Percentiles rank a stretch among this genome's conserved stretches.
Conservation (phyloP, 2,329 filamentous ascomycete species). For the Sporothrix mexicana region DNA sequence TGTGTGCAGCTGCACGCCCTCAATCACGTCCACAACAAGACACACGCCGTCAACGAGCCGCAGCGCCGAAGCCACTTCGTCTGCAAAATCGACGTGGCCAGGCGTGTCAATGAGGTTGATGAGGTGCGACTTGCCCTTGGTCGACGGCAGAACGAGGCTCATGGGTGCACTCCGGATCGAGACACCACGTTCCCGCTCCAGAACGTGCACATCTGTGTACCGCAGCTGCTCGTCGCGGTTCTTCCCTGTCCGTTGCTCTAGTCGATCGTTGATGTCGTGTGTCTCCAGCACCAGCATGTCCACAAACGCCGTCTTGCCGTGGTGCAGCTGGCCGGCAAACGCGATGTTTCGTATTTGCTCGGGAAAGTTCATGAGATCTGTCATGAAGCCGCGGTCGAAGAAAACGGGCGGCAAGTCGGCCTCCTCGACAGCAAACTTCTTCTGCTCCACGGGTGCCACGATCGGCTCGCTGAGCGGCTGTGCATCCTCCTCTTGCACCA, state of each 20-base stretch:
- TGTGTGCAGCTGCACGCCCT: conserved; percentile 98
- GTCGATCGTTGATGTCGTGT: conserved; percentile 78
- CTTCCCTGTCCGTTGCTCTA: conserved; percentile 81
- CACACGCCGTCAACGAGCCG: conserved; percentile 91
- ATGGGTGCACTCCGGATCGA: conserved; percentile 94
- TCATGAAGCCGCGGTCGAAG: conserved; percentile 90
- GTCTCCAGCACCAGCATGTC: conserved; percentile 98
- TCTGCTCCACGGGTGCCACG: conserved; percentile 88
- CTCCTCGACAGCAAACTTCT: conserved; percentile 96
- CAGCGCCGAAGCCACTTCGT: conserved; percentile 89
- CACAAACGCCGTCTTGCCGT: conserved; percentile 98
- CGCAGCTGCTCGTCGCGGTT: conserved; percentile 87
- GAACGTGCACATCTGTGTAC: conserved; percentile 89
- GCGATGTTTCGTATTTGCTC: conserved; percentile 94
- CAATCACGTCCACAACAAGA: conserved; percentile 92
- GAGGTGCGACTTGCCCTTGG: conserved; percentile 91
- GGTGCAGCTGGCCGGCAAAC: conserved; percentile 89
- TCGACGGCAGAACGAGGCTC: conserved; percentile 86
- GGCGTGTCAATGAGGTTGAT: conserved; percentile 96
- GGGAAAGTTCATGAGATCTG: conserved; percentile 93
- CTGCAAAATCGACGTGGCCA: conserved; percentile 97
- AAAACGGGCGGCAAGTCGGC: conserved; percentile 85
- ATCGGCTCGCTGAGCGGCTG: conserved; percentile 92
- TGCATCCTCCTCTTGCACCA: conserved; percentile 96
- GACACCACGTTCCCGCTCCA: conserved; percentile 87